A percentile compares a stretch with the other conserved stretches of the same genome.
phyloP scores from a whole-genome alignment of 495 filamentous ascomycete species.

The Letharia lupina region DNA sequence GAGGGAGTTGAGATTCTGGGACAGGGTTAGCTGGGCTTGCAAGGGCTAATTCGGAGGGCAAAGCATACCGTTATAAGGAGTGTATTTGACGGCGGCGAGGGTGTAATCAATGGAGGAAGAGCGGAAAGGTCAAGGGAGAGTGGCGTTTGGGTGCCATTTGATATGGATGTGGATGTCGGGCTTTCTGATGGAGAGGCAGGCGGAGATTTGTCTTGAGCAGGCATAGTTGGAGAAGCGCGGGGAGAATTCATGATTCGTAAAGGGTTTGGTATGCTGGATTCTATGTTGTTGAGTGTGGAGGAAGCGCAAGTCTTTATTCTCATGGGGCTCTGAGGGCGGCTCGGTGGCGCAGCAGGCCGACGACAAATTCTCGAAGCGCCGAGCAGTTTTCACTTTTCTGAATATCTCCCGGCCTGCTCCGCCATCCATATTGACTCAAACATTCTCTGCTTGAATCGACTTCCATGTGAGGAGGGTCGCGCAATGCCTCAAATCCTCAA shows the following conservation, averaged over 20 bases:
- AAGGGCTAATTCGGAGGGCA: neutral
- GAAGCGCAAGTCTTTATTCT: neutral
- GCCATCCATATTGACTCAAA: conserved; percentile 16
- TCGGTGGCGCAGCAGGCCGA: conserved; percentile 15
- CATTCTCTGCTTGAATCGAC: neutral
- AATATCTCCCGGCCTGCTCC: conserved; percentile 3
- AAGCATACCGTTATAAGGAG: conserved; percentile 67
- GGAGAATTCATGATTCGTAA: conserved; percentile 2
- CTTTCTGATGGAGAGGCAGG: conserved; percentile 17
- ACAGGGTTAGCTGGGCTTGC: conserved; percentile 1
- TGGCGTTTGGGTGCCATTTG: conserved; percentile 35
- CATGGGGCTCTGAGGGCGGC: too few species aligned
- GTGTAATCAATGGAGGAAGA: conserved; percentile 68
- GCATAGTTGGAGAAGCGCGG: neutral
- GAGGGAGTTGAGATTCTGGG: conserved; percentile 64
- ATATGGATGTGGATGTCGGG: conserved; percentile 16
- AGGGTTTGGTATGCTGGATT: neutral
- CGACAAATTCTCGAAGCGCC: conserved; percentile 7
- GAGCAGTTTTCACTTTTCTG: neutral
- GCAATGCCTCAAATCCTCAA: conserved; percentile 1
- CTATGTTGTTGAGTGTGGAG: conserved; percentile 1
- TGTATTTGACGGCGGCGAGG: conserved; percentile 82
- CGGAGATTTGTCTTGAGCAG: conserved; percentile 15
- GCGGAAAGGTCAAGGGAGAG: conserved; percentile 75
- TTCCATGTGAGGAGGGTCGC: neutral